Conservation (phyloP, 345 rosid species). For the Barbarea vulgaris region DNA sequence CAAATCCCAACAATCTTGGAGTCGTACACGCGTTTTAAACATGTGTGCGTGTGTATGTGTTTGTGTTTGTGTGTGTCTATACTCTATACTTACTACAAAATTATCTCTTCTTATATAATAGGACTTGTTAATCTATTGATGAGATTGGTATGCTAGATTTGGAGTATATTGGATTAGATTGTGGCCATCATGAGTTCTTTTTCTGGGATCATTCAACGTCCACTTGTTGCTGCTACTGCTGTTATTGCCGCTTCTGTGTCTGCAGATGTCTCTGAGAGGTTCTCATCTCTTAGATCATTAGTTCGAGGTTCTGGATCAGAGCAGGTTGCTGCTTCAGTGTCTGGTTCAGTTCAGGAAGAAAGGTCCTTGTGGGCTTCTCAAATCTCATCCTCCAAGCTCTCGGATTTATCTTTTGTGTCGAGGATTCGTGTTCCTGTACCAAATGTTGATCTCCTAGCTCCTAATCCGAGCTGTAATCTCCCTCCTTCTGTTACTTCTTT, state of each 20-base stretch:
- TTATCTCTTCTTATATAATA: constrained; percentile 13
- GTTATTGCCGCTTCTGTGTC: constrained; percentile 76
- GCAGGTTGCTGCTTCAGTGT: constrained; percentile 45
- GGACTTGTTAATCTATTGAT: background rate
- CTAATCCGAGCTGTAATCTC: constrained; percentile 36
- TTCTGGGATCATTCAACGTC: constrained; percentile 79
- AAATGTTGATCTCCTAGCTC: constrained; percentile 43
- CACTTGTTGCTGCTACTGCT: constrained; percentile 82
- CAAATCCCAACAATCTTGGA: constrained; percentile 22
- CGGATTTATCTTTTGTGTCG: constrained; percentile 57
- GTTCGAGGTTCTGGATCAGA: constrained; percentile 43
- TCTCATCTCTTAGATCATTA: constrained; percentile 47
- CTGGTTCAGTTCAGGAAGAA: constrained; percentile 43
- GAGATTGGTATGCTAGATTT: constrained; percentile 45
- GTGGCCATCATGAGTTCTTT: constrained; percentile 67
- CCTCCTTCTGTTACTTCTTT: constrained; percentile 49
- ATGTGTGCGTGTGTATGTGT: constrained; percentile 4
- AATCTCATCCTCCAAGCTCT: constrained; percentile 63
- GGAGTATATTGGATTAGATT: constrained; percentile 21
- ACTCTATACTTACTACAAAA: constrained; percentile 2
- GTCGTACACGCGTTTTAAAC: constrained; percentile 33
- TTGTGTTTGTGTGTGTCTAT: background rate
- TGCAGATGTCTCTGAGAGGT: constrained; percentile 61
- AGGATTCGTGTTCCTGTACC: constrained; percentile 69
- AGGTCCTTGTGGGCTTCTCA: constrained; percentile 61